Evolutionary conservation across 2,329 filamentous ascomycete species (phyloP).

Genomic region (Lachnellula hyalina): DNA sequence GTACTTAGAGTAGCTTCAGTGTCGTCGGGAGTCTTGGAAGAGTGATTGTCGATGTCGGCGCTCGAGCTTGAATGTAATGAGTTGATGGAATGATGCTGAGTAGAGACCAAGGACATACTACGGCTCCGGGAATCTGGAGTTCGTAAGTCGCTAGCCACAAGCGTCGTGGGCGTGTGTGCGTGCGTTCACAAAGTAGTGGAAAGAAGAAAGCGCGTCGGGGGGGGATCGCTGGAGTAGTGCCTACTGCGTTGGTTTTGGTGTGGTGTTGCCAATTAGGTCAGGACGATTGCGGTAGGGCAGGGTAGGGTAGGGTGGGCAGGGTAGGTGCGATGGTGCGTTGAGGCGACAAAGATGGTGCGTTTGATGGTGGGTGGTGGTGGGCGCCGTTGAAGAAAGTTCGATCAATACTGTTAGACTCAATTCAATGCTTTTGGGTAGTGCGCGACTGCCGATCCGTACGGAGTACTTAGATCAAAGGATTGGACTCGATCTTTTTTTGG

Average conservation of each 20-base stretch:
- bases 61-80: slow-evolving; percentile 19
- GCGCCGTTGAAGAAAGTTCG: background rate
- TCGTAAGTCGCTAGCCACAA: slow-evolving; percentile 11
- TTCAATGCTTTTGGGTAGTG: no score
- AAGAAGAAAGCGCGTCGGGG: background rate
- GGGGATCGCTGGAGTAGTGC: background rate
- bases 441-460: no score
- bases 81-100: slow-evolving; percentile 23
- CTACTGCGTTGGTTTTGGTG: background rate
- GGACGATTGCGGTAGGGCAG: no score
- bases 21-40: slow-evolving; percentile 14
- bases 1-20: slow-evolving; percentile 27
- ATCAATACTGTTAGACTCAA: no score
- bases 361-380: no score
- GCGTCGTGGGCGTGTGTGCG: background rate
- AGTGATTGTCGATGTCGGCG: slow-evolving; percentile 6
- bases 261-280: background rate
- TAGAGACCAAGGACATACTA: slow-evolving; percentile 34
- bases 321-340: no score
- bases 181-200: no score
- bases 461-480: no score
- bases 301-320: no score
- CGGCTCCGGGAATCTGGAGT: slow-evolving; percentile 17
- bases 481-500: no score
- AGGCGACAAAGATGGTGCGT: background rate